Percentiles rank a stretch among this genome's conserved stretches.
Evolutionary conservation across 192 early-diverging fungal genomes (phyloP).

Genomic region (Radiomyces spectabilis): DNA sequence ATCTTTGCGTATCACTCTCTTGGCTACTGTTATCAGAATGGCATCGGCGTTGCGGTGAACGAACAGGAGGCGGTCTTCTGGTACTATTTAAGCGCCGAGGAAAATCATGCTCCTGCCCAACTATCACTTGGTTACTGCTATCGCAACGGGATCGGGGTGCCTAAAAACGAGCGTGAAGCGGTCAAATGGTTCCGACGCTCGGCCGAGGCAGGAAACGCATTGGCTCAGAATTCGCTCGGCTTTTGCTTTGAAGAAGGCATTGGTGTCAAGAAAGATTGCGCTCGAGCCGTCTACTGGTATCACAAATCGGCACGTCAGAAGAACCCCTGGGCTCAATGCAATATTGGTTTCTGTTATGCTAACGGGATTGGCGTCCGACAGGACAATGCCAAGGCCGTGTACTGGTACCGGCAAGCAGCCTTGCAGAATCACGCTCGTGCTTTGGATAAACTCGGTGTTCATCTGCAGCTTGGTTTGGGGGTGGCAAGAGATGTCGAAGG

Average conservation of each 20-base stretch:
- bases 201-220: conserved; percentile 61
- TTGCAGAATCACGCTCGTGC: conserved; percentile 49
- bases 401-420: conserved; percentile 52
- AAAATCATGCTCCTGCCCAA: conserved; percentile 46
- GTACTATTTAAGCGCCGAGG: conserved; percentile 44
- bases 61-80: conserved; percentile 43
- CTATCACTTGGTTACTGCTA: conserved; percentile 50
- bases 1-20: conserved; percentile 49
- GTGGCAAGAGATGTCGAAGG: conserved; percentile 28
- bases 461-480: conserved; percentile 44
- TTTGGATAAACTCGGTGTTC: conserved; percentile 44
- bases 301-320: conserved; percentile 57
- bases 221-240: conserved; percentile 74
- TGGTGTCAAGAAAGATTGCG: conserved; percentile 47
- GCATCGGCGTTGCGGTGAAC: conserved; percentile 42
- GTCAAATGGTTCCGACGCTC: conserved; percentile 55
- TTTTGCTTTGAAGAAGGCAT: conserved; percentile 73
- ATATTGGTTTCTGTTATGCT: conserved; percentile 66
- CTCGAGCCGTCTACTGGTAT: conserved; percentile 58
- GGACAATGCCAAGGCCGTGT: conserved; percentile 43
- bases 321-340: conserved; percentile 78
- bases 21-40: conserved; percentile 50
- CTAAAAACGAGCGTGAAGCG: conserved; percentile 35
- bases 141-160: conserved; percentile 46
- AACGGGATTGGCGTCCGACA: conserved; percentile 62